A percentile compares a stretch with the other conserved stretches of the same genome.
These are phyloP conservation scores for Lipomyces sp. DNA, from an alignment of 805 yeast genomes.

Conservation along the genomic window DNA sequence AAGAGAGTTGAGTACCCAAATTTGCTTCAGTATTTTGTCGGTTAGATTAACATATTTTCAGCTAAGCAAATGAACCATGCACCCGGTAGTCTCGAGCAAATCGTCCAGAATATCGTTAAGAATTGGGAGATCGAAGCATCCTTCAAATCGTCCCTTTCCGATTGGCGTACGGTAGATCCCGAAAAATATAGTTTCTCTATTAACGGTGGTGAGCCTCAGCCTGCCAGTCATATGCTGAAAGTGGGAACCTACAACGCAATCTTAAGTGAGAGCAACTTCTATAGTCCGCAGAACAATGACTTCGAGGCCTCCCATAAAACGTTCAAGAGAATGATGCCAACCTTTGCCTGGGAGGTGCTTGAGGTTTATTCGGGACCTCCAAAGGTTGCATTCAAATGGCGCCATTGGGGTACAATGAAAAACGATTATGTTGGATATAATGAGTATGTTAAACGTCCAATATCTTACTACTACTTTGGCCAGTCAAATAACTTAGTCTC, in stretches of 20 bases:
- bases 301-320: neutral
- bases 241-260: neutral
- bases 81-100: neutral
- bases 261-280: neutral
- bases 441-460: neutral
- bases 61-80: neutral
- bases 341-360: neutral
- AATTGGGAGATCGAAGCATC: neutral
- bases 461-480: too few relatives aligned
- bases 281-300: neutral
- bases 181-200: neutral
- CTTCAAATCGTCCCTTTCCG: neutral
- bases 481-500: too few relatives aligned
- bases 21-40: too few relatives aligned
- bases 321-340: neutral
- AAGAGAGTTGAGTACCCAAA: conserved; percentile 3
- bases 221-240: neutral
- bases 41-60: too few relatives aligned
- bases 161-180: neutral
- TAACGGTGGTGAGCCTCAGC: conserved; percentile 1
- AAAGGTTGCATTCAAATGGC: neutral
- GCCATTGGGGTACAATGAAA: neutral
- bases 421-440: neutral
- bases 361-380: neutral
- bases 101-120: neutral